Conservation (phyloP, 192 early-diverging fungal species). For the Powellomyces hirtus region DNA sequence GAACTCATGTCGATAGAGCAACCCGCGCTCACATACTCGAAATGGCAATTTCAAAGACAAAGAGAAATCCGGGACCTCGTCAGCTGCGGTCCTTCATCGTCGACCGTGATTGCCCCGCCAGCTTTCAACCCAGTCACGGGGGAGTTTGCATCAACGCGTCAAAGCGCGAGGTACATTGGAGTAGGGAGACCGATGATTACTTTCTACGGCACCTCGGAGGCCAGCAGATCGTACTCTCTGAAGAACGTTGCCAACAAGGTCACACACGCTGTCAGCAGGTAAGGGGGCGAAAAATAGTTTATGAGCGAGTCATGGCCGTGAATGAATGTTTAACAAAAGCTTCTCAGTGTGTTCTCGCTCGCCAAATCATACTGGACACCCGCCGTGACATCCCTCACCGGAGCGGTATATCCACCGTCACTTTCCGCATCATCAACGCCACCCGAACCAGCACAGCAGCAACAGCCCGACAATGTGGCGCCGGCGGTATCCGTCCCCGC, state of each 20-base stretch:
- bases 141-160: not conserved
- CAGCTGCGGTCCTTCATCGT: constrained; percentile 15
- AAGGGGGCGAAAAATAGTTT: too few species aligned
- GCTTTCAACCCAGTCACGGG: constrained; percentile 27
- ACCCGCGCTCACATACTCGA: constrained; percentile 30
- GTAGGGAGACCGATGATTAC: constrained; percentile 41
- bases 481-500: constrained; percentile 54
- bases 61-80: constrained; percentile 23
- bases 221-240: constrained; percentile 21
- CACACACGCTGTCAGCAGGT: constrained; percentile 26
- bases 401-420: not conserved
- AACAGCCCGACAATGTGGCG: constrained; percentile 48
- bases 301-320: too few species aligned
- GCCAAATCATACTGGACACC: constrained; percentile 66
- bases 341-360: constrained; percentile 67
- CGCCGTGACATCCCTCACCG: constrained; percentile 20
- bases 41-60: constrained; percentile 35
- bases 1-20: constrained; percentile 8
- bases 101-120: constrained; percentile 2
- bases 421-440: not conserved
- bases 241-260: constrained; percentile 27
- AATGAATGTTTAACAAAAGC: too few species aligned
- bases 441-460: constrained; percentile 34
- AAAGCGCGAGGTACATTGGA: constrained; percentile 29
- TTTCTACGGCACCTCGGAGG: constrained; percentile 30